A percentile compares a stretch with the other conserved stretches of the same genome.
phyloP scores from a whole-genome alignment of 495 filamentous ascomycete genomes.

The Wilcoxina mikolae region DNA sequence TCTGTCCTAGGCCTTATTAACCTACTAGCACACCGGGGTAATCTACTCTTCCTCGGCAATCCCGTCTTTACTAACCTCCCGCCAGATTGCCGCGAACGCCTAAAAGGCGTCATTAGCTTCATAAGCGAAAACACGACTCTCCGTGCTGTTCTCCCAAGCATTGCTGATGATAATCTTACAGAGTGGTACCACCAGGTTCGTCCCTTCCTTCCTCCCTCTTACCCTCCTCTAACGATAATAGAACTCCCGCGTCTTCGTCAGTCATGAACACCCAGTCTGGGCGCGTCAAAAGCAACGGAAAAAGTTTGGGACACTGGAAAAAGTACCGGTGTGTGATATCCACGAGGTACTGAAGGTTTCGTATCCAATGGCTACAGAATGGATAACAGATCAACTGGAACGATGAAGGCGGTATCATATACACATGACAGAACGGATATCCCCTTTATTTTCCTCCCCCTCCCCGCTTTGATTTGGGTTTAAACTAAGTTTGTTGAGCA shows the following conservation, averaged over 20 bases:
- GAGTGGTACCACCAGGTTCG: constrained; percentile 31
- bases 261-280: constrained; percentile 18
- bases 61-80: constrained; percentile 6
- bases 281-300: constrained; percentile 14
- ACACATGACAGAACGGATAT: too few relatives aligned
- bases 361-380: too few relatives aligned
- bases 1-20: constrained; percentile 34
- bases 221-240: constrained; percentile 7
- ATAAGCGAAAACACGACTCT: constrained; percentile 26
- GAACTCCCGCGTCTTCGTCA: constrained; percentile 29
- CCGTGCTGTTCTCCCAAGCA: constrained; percentile 24
- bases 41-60: neutral
- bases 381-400: too few relatives aligned
- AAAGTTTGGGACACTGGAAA: constrained; percentile 17
- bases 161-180: constrained; percentile 30
- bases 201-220: neutral
- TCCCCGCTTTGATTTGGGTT: too few relatives aligned
- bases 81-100: constrained; percentile 23
- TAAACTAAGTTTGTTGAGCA: too few relatives aligned
- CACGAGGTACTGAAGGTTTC: too few relatives aligned
- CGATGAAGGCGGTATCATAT: too few relatives aligned
- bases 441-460: too few relatives aligned
- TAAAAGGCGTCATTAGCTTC: constrained; percentile 16
- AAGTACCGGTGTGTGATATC: too few relatives aligned
- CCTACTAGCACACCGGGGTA: constrained; percentile 33